These are phyloP conservation scores for Ceratobasidium sp. DNA, from an alignment of 1,284 basidiomycete species.

Conservation along the genomic window DNA sequence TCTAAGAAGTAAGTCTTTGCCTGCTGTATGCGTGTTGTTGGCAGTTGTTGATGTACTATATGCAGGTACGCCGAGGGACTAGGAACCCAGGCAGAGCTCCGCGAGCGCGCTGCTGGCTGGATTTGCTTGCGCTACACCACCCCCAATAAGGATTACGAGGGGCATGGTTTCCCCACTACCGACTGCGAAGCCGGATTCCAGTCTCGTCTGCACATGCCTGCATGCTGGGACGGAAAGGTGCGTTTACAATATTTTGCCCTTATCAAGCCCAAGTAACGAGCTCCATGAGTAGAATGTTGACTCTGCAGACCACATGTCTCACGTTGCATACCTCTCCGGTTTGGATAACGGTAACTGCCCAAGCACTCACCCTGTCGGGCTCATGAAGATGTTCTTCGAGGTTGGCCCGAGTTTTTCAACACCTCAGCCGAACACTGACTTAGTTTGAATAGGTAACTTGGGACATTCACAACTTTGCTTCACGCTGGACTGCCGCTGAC, in stretches of 20 bases:
- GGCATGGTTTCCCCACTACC: slow-evolving; percentile 56
- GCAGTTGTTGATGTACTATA: neutral
- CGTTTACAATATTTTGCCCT: slow-evolving; percentile 38
- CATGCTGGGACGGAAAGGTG: slow-evolving; percentile 63
- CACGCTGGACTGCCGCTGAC: slow-evolving; percentile 53
- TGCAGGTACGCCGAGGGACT: slow-evolving; percentile 1
- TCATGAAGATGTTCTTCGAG: slow-evolving; percentile 64
- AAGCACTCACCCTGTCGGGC: slow-evolving; percentile 57
- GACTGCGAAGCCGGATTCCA: slow-evolving; percentile 59
- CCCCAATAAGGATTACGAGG: slow-evolving; percentile 49
- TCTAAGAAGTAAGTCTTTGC: slow-evolving; percentile 52
- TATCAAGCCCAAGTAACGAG: neutral
- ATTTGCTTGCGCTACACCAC: slow-evolving; percentile 57
- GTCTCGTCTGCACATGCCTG: slow-evolving; percentile 52
- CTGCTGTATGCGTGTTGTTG: neutral
- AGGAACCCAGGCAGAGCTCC: slow-evolving; percentile 51
- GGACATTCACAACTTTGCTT: slow-evolving; percentile 56
- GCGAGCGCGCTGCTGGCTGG: slow-evolving; percentile 58
- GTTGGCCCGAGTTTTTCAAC: slow-evolving; percentile 47
- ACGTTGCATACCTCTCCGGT: slow-evolving; percentile 53
- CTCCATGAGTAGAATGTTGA: neutral
- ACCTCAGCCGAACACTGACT: neutral
- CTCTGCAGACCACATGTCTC: slow-evolving; percentile 52
- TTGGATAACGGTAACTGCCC: slow-evolving; percentile 63
- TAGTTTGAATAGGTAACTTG: slow-evolving; percentile 55